These are phyloP conservation scores for Handroanthus guayacan DNA, from an alignment of 257 asterid genomes.

Conservation along the genomic window DNA sequence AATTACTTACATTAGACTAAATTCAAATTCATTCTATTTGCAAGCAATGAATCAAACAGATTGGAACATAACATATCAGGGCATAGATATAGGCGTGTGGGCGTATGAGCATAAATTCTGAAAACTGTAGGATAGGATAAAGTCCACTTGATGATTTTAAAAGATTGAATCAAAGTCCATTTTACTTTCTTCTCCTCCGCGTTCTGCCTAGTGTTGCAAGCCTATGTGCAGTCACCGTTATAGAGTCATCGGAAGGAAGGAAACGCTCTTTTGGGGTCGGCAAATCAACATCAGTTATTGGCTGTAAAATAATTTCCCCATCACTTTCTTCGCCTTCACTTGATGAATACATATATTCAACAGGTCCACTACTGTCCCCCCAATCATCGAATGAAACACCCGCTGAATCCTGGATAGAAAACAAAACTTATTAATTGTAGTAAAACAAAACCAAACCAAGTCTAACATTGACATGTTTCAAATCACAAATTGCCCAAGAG, in stretches of 20 bases:
- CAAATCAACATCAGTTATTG: conserved; percentile 80
- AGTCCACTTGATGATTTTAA: background rate
- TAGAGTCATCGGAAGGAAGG: conserved; percentile 59
- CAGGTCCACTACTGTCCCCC: conserved; percentile 53
- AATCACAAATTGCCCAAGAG: background rate
- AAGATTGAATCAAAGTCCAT: conserved; percentile 12
- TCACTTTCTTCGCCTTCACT: conserved; percentile 93
- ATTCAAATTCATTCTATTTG: conserved; percentile 4
- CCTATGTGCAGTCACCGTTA: conserved; percentile 69
- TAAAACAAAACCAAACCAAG: background rate
- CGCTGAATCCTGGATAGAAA: conserved; percentile 50
- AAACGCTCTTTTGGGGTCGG: conserved; percentile 67
- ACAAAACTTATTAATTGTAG: conserved; percentile 23
- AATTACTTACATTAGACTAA: background rate
- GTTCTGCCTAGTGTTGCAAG: conserved; percentile 67
- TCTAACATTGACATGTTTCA: conserved; percentile 5
- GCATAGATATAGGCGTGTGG: background rate
- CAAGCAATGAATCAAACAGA: conserved; percentile 17
- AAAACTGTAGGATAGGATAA: background rate
- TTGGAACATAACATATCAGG: background rate
- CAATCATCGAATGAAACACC: conserved; percentile 66
- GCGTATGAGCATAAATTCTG: background rate
- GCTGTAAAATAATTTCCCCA: conserved; percentile 71
- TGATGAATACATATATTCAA: conserved; percentile 62
- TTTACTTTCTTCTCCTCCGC: conserved; percentile 67